Base-by-base conservation (phyloP, 1,139 yeast species). In the Protomyces arabidopsidicola region DNA sequence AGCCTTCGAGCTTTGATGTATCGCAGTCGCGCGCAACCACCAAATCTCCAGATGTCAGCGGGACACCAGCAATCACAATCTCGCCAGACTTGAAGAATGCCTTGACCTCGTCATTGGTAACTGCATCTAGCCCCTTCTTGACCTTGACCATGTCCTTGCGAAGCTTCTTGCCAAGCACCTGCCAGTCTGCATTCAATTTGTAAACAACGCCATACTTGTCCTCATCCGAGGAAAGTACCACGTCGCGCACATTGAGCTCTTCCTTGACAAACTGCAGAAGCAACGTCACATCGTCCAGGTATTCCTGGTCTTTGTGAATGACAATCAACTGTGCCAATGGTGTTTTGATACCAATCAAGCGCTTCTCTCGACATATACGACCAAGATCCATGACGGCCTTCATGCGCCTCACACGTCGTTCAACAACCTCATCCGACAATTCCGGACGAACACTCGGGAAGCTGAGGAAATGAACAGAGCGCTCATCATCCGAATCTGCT, bases 181-280 rank as follows among this genome's bases (percentile, higher is more conserved):
- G 96, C 99, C 99, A 95, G 79, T 95, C 99, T 55, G 98, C 98
- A 75, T 88, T 95, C 57, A 93, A 97, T 67, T 83, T 84, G 80
- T 91, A 93, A 73, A 87, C 88, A 68, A 95, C 98, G 71, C 93
- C 95, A 73, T 90, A 91, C 73, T 87, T 85, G 71, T 82, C 86
- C 79, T 95, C 99, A 73, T 95, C 97, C 36, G 90, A 82, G 38
- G 98, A 90, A 71, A 95, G 86, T 71, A 90, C 79, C 66, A 95
- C 76, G 71, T 88, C 93, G 76, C 97, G 87, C 66, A 95, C 88
- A 73, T 95, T 95, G 75, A 95, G 83, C 78, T 95, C 98, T 71
- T 91, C 98, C 68, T 82, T 76, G 69, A 95, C 87, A 77, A 91
- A 93, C 55, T 80, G 79, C 77, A 88, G 82, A 76, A 95, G 81